phyloP scores from a whole-genome alignment of 129 eudicot genomes.

The Calendula officinalis region DNA sequence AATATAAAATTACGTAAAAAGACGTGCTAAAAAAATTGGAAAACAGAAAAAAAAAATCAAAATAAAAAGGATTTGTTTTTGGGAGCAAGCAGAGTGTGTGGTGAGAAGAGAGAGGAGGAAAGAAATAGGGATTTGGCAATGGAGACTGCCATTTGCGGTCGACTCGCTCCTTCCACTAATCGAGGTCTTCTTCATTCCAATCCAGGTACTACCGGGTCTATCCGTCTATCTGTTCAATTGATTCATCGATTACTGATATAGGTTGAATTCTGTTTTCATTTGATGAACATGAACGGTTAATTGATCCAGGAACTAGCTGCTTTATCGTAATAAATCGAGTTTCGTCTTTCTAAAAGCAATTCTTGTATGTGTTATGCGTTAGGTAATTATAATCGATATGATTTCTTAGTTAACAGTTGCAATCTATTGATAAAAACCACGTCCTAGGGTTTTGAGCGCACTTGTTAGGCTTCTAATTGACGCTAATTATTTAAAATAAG shows the following conservation, averaged over 20 bases:
- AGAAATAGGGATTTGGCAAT: conserved; percentile 30
- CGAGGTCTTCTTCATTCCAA: conserved; percentile 45
- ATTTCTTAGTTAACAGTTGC: not conserved
- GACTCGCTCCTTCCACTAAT: conserved; percentile 54
- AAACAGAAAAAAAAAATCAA: not conserved
- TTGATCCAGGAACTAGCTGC: conserved; percentile 5
- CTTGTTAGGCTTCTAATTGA: conserved; percentile 7
- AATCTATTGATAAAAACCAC: conserved; percentile 10
- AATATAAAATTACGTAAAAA: not conserved
- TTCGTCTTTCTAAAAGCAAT: not conserved
- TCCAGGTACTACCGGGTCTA: too few species aligned
- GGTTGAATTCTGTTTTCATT: not conserved
- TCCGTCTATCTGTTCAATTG: not conserved
- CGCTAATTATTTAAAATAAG: conserved; percentile 7
- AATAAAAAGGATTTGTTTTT: conserved; percentile 20
- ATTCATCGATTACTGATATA: conserved; percentile 4
- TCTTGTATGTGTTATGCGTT: not conserved
- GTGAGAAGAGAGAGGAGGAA: conserved; percentile 21
- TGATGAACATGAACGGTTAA: not conserved
- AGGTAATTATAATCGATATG: not conserved
- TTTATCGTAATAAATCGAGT: not conserved
- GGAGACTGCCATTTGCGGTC: conserved; percentile 64
- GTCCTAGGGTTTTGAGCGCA: conserved; percentile 23
- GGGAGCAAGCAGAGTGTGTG: conserved; percentile 12
- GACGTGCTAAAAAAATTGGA: too few species aligned